phyloP scores from a whole-genome alignment of 495 filamentous ascomycete species.

The Lichina pygmaea region DNA sequence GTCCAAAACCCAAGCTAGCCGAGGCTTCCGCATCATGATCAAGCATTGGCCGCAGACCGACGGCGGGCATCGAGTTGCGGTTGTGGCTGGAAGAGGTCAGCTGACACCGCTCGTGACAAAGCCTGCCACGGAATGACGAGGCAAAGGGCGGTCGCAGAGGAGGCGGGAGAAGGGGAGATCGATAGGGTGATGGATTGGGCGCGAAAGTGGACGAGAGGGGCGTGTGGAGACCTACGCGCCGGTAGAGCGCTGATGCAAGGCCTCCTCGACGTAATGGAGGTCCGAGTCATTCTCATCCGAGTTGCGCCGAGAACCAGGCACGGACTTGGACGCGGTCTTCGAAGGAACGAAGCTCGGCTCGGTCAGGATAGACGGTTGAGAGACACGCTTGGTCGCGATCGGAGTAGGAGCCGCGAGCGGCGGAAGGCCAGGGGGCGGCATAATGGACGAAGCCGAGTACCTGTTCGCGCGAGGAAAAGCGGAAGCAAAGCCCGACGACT shows the following conservation, averaged over 20 bases:
- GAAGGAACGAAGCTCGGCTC: constrained; percentile 16
- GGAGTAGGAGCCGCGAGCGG: constrained; percentile 41
- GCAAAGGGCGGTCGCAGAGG: neutral
- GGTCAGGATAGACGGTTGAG: constrained; percentile 17
- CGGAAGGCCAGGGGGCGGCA: constrained; percentile 52
- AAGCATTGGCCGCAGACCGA: constrained; percentile 28
- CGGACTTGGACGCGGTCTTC: constrained; percentile 46
- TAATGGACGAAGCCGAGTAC: constrained; percentile 60
- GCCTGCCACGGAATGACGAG: too few species aligned
- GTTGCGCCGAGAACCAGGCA: constrained; percentile 63
- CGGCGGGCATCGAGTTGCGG: constrained; percentile 70
- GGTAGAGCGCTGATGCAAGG: constrained; percentile 36
- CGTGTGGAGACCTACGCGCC: constrained; percentile 27
- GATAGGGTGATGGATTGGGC: neutral
- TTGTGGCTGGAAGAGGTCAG: constrained; percentile 26
- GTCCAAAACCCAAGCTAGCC: constrained; percentile 27
- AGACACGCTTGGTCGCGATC: neutral
- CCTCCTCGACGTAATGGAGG: constrained; percentile 32
- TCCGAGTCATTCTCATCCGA: constrained; percentile 52
- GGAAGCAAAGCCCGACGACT: constrained; percentile 36
- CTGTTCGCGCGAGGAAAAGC: constrained; percentile 52
- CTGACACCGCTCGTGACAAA: too few species aligned
- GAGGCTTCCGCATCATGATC: constrained; percentile 3
- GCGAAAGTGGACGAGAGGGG: neutral
- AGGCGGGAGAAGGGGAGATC: neutral